Evolutionary conservation across 176 grass and related monocot genomes (phyloP), one percentile per base, ranked within the genome.

Genomic region (Secale cereale): DNA sequence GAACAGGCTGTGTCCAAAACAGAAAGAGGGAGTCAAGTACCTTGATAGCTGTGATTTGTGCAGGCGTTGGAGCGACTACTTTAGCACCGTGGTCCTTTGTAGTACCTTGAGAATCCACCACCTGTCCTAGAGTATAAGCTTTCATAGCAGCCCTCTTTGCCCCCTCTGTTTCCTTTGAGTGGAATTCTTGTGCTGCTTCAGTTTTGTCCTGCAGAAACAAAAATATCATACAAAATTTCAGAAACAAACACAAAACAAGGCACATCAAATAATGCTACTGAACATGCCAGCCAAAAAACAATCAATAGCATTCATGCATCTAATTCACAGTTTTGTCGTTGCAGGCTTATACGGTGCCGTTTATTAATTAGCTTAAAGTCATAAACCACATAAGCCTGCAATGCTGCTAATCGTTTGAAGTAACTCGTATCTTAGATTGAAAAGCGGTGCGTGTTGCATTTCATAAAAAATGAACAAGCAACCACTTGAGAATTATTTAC

Each of bases 31-130:
- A 54, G 73, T 39, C 28, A 31, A 28, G 64, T 88, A 98, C 93
- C 91, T 98, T 98, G 22, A 98, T 98, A 81, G 97, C 97, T 77
- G 86, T 95, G 79, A 98, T 98, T 85, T 98, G 97, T 65, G 95
- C 97, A 36, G 91, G 91, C 79, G 93, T 95, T 37, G 93, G 97
- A 23, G 84, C 86, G 7, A 98, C 91, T 27, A 92, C 91, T 85
- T 91, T 93, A 27, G 92, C 86, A 69, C 78, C 89, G 22, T 95
- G 91, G 7, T 87, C 86, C 76, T 88, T 91, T 61, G 81, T 65
- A 25, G 48, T 64, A 65, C 85, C 92, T 54, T 84, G 75, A 78
- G 70, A 52, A 78, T 89, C 85, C 52, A 65, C 27, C 80, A 88
- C 84, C 35, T 36, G 35, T 10, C 78, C 86, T 46, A 88, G 90